Evolutionary conservation across 2,329 filamentous ascomycete species (phyloP).

Genomic region (Epichloe gansuensis): DNA sequence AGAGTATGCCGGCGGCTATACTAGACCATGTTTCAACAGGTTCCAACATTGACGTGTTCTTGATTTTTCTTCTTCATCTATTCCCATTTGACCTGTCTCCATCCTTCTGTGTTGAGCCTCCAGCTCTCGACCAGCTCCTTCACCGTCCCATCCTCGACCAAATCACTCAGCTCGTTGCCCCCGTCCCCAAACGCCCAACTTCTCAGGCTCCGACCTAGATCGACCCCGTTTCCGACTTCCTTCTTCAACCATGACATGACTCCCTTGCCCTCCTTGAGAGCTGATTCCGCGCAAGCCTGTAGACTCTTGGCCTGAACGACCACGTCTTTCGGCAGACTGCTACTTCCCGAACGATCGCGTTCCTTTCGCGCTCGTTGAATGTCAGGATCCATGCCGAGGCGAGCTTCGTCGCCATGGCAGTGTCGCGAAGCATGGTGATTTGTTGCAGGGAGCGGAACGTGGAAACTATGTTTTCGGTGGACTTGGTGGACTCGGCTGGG

Average conservation of each 20-base stretch:
- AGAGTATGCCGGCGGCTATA: too few species aligned
- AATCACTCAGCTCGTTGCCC: slow-evolving; percentile 10
- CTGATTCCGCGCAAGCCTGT: slow-evolving; percentile 16
- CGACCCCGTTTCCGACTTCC: slow-evolving; percentile 13
- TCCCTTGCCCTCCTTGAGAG: slow-evolving; percentile 21
- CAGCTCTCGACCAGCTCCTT: slow-evolving; percentile 21
- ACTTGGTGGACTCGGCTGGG: slow-evolving; percentile 7
- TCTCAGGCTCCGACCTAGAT: slow-evolving; percentile 16
- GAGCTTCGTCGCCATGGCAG: slow-evolving; percentile 21
- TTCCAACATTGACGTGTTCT: neutral
- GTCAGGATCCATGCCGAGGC: slow-evolving; percentile 22
- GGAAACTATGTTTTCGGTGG: slow-evolving; percentile 10
- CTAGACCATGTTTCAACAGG: too few species aligned
- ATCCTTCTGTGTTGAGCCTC: slow-evolving; percentile 22
- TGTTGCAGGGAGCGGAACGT: slow-evolving; percentile 24
- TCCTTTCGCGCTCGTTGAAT: slow-evolving; percentile 28
- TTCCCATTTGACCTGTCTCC: slow-evolving; percentile 23
- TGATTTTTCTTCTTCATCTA: slow-evolving; percentile 6
- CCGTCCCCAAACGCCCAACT: slow-evolving; percentile 18
- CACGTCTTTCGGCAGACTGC: slow-evolving; percentile 25
- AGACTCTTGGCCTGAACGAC: slow-evolving; percentile 22
- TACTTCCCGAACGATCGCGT: slow-evolving; percentile 26
- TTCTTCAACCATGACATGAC: slow-evolving; percentile 18
- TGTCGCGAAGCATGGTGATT: slow-evolving; percentile 26
- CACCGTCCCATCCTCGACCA: slow-evolving; percentile 16